A percentile compares a stretch with the other conserved stretches of the same genome.
phyloP scores from a whole-genome alignment of 768 basidiomycete genomes.

The Rhodotorula sphaerocarpa region DNA sequence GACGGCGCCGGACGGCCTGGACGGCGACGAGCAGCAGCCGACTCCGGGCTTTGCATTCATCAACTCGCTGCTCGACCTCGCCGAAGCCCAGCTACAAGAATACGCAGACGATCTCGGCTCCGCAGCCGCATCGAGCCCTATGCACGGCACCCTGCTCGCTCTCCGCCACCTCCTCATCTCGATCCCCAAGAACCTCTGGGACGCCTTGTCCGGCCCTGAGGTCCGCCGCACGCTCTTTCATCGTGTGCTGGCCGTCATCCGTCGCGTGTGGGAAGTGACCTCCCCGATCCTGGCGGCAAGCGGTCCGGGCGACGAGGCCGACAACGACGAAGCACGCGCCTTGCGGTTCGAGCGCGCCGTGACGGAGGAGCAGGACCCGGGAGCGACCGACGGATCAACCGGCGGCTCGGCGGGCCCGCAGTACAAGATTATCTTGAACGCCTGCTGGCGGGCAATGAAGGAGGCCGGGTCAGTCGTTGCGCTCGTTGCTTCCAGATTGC shows the following conservation, averaged over 20 bases:
- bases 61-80: conserved; percentile 28
- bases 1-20: too few species aligned
- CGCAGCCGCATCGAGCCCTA: conserved; percentile 16
- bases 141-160: conserved; percentile 34
- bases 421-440: conserved; percentile 32
- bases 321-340: conserved; percentile 35
- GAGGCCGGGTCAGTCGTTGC: conserved; percentile 17
- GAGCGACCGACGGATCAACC: conserved; percentile 2
- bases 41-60: conserved; percentile 21
- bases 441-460: conserved; percentile 35
- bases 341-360: conserved; percentile 11
- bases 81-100: conserved; percentile 17
- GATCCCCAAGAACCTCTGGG: conserved; percentile 14
- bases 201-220: conserved; percentile 1
- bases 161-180: conserved; percentile 34
- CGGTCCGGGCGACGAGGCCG: conserved; percentile 18
- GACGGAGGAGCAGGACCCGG: not conserved
- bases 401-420: conserved; percentile 13
- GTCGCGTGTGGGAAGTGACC: conserved; percentile 31
- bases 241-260: conserved; percentile 19
- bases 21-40: too few species aligned
- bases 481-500: too few species aligned
- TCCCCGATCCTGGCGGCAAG: conserved; percentile 20
- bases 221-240: conserved; percentile 23
- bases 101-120: conserved; percentile 23